These are phyloP conservation scores for Eucalyptus polyanthemos DNA, from an alignment of 345 rosid species.

Conservation along the genomic window DNA sequence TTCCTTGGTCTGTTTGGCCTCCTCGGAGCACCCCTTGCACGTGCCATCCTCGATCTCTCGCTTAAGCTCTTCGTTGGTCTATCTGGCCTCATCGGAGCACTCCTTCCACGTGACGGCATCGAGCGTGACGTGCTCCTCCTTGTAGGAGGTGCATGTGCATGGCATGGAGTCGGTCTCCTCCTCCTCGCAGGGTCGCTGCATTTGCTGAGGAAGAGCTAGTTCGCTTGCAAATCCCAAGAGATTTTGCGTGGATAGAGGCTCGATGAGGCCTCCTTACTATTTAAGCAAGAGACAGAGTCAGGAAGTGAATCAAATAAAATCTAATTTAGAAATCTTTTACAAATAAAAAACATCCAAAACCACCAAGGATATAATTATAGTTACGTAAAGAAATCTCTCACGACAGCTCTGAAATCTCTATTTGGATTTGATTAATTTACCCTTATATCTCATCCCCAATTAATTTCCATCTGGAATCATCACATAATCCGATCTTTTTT, in stretches of 20 bases:
- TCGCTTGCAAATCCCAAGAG: neutral
- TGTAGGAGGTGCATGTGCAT: conserved; percentile 36
- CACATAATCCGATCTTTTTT: neutral
- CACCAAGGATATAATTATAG: neutral
- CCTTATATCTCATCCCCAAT: neutral
- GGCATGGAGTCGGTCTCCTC: conserved; percentile 5
- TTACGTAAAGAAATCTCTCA: neutral
- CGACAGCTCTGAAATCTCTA: neutral
- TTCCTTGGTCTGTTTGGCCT: conserved; percentile 28
- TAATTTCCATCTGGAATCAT: neutral
- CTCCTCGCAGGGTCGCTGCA: neutral
- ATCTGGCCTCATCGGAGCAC: conserved; percentile 46
- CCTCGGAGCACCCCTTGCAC: conserved; percentile 52
- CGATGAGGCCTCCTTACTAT: too few species aligned
- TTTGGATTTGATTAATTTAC: neutral
- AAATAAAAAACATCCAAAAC: neutral
- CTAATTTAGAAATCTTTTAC: neutral
- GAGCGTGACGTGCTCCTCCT: conserved; percentile 39
- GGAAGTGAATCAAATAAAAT: too few species aligned
- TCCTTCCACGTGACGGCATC: conserved; percentile 66
- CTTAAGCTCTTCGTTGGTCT: conserved; percentile 2
- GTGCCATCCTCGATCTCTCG: conserved; percentile 32
- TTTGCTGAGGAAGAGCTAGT: neutral
- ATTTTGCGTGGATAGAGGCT: too few species aligned
- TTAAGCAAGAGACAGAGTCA: too few species aligned